Conservation (phyloP, 2,329 filamentous ascomycete genomes). For the Apiospora marii region DNA sequence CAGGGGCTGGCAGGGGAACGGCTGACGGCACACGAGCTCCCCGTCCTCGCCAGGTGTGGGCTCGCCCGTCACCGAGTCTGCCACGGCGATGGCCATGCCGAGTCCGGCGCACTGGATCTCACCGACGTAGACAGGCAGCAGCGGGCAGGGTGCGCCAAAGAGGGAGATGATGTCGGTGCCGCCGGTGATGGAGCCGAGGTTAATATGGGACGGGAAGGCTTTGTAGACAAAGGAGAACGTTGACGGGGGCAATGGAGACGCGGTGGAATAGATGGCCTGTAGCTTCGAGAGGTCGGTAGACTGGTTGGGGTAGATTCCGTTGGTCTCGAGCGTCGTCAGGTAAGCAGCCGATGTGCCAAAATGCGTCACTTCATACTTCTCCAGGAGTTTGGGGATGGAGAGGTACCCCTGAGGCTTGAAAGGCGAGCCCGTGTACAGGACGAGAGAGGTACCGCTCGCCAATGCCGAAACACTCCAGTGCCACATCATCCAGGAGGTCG, state of each 20-base stretch:
- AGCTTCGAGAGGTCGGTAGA: slow-evolving; percentile 69
- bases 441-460: slow-evolving; percentile 80
- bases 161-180: slow-evolving; percentile 97
- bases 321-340: slow-evolving; percentile 87
- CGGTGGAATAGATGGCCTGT: slow-evolving; percentile 91
- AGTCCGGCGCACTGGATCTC: slow-evolving; percentile 82
- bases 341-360: slow-evolving; percentile 97
- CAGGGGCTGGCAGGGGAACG: slow-evolving; percentile 91
- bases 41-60: slow-evolving; percentile 73
- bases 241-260: slow-evolving; percentile 88
- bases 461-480: slow-evolving; percentile 93
- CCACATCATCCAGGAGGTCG: slow-evolving; percentile 99
- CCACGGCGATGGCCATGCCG: slow-evolving; percentile 77
- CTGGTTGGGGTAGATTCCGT: slow-evolving; percentile 65
- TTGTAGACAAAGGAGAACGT: slow-evolving; percentile 91
- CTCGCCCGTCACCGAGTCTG: slow-evolving; percentile 64
- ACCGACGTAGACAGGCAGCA: slow-evolving; percentile 75
- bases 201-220: slow-evolving; percentile 80
- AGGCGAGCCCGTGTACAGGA: slow-evolving; percentile 92
- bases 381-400: slow-evolving; percentile 83
- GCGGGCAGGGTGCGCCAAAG: slow-evolving; percentile 84
- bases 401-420: slow-evolving; percentile 82
- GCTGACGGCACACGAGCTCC: slow-evolving; percentile 84
- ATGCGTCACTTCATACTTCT: slow-evolving; percentile 83
- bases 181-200: slow-evolving; percentile 92